Evolutionary conservation across 352 stramenopile genomes (phyloP).

Genomic region (Phytophthora multivora): DNA sequence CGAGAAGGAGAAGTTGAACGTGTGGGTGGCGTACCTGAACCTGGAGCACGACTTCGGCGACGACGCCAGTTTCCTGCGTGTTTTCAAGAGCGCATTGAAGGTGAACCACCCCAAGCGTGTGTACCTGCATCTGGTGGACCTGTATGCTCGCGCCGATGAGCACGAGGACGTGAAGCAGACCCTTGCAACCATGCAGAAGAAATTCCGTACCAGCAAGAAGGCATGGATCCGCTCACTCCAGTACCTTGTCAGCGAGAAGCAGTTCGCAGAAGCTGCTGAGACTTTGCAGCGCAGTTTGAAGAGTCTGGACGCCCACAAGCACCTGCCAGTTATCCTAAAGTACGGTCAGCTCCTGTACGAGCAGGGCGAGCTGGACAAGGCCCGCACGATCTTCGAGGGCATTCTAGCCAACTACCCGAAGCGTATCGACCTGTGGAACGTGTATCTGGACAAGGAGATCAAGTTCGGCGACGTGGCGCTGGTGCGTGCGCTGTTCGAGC

Average conservation of each 20-base stretch:
- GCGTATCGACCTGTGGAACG: slow-evolving; percentile 96
- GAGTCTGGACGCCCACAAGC: slow-evolving; percentile 94
- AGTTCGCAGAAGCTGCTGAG: slow-evolving; percentile 80
- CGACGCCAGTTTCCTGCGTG: slow-evolving; percentile 86
- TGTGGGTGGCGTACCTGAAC: slow-evolving; percentile 96
- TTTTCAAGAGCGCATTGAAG: slow-evolving; percentile 91
- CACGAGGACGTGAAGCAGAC: slow-evolving; percentile 72
- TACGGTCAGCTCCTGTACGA: slow-evolving; percentile 97
- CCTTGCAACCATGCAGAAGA: slow-evolving; percentile 91
- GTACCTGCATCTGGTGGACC: slow-evolving; percentile 94
- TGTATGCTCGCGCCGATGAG: slow-evolving; percentile 84
- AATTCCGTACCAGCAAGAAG: slow-evolving; percentile 92
- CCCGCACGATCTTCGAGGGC: slow-evolving; percentile 95
- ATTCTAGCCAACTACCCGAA: slow-evolving; percentile 95
- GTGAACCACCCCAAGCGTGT: slow-evolving; percentile 97
- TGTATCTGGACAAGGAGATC: slow-evolving; percentile 98
- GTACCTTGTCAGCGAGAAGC: slow-evolving; percentile 82
- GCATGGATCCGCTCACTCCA: slow-evolving; percentile 86
- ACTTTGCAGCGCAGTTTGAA: slow-evolving; percentile 93
- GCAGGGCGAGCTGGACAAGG: slow-evolving; percentile 92
- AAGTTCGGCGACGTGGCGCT: slow-evolving; percentile 88
- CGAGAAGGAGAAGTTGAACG: slow-evolving; percentile 97
- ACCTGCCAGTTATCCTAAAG: slow-evolving; percentile 94
- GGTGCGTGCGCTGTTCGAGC: slow-evolving; percentile 92
- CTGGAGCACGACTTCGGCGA: slow-evolving; percentile 97